Conservation (phyloP, 2,329 filamentous ascomycete genomes). For the Sporothrix brasiliensis region DNA sequence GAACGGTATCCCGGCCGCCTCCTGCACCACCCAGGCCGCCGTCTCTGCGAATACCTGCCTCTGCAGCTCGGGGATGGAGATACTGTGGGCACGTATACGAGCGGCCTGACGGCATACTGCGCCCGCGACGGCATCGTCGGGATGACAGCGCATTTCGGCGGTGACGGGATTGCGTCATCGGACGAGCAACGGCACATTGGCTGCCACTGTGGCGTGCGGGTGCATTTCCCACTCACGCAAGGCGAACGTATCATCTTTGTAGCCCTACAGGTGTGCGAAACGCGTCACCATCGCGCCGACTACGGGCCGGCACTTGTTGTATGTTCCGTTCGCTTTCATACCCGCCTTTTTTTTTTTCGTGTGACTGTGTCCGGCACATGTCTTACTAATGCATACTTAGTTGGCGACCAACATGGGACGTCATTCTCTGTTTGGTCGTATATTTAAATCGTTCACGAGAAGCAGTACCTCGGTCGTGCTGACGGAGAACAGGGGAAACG, state of each 20-base stretch:
- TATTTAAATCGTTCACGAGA: not conserved
- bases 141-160: conserved; percentile 30
- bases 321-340: conserved; percentile 7
- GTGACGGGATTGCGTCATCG: conserved; percentile 25
- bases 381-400: conserved; percentile 9
- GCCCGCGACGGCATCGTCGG: conserved; percentile 15
- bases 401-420: conserved; percentile 19
- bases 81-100: conserved; percentile 16
- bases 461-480: conserved; percentile 23
- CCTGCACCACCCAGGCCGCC: conserved; percentile 25
- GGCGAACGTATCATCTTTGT: conserved; percentile 27
- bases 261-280: conserved; percentile 4
- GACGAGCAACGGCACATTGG: conserved; percentile 28
- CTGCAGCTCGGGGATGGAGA: conserved; percentile 4
- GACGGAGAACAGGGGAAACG: not conserved
- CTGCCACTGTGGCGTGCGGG: conserved; percentile 24
- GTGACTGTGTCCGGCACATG: not conserved
- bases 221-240: conserved; percentile 19
- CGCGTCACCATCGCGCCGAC: not conserved
- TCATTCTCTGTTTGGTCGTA: conserved; percentile 1
- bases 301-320: conserved; percentile 23
- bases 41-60: conserved; percentile 31
- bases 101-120: conserved; percentile 27
- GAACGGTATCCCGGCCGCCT: conserved; percentile 28
- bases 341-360: not conserved